A percentile compares a stretch with the other conserved stretches of the same genome.
Conservation (phyloP, 1,284 basidiomycete genomes). For the Mycena sp. region DNA sequence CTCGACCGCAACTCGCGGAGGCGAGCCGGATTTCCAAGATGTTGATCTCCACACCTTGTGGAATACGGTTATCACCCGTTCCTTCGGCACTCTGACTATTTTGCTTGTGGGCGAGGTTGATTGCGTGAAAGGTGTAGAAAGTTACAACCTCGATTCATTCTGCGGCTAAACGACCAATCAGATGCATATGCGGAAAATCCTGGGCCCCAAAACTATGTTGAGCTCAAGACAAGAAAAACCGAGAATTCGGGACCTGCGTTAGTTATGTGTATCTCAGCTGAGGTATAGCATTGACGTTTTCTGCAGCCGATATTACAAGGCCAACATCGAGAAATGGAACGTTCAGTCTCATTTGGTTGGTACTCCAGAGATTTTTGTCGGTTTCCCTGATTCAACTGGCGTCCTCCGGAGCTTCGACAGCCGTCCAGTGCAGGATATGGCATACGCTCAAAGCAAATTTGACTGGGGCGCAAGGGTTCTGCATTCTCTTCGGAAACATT, state of each 20-base stretch:
- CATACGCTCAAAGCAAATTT: not conserved
- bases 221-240: conserved; percentile 13
- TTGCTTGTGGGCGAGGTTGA: conserved; percentile 19
- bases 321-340: not conserved
- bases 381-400: not conserved
- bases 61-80: no score
- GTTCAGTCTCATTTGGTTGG: conserved; percentile 12
- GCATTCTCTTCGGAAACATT: not conserved
- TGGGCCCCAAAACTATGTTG: conserved; percentile 12
- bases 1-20: not conserved
- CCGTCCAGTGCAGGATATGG: not conserved
- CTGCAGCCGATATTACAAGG: not conserved
- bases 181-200: conserved; percentile 7
- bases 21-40: no score
- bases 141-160: not conserved
- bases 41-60: no score
- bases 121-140: conserved; percentile 7
- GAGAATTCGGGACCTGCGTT: not conserved
- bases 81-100: conserved; percentile 1
- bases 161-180: not conserved
- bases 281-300: not conserved
- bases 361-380: not conserved
- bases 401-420: not conserved
- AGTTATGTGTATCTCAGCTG: not conserved
- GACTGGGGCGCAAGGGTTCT: conserved; percentile 16